These are phyloP conservation scores for Xylaria hypoxylon DNA, from an alignment of 2,329 filamentous ascomycete genomes.

Conservation along the genomic window DNA sequence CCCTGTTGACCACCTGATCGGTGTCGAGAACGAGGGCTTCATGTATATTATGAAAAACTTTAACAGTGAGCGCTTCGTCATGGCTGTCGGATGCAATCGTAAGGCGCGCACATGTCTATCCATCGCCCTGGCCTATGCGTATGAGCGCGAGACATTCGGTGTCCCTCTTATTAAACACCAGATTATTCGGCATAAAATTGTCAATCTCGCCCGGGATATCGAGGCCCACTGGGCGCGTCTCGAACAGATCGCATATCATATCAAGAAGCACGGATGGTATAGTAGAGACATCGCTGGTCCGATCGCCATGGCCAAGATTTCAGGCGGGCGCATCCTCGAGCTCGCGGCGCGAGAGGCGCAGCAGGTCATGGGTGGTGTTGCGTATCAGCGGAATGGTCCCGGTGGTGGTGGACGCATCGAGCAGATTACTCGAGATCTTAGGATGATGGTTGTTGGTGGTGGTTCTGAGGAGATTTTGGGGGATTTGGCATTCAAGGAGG, in stretches of 20 bases:
- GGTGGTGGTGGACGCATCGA: constrained; percentile 60
- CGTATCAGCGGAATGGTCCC: constrained; percentile 58
- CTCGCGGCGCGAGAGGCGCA: constrained; percentile 61
- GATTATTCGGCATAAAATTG: constrained; percentile 67
- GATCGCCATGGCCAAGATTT: constrained; percentile 55
- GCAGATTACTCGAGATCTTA: constrained; percentile 61
- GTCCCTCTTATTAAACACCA: constrained; percentile 65
- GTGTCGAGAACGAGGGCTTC: constrained; percentile 64
- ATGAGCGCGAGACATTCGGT: constrained; percentile 65
- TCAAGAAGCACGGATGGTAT: constrained; percentile 51
- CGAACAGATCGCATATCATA: constrained; percentile 67
- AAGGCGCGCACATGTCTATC: constrained; percentile 66
- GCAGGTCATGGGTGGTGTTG: constrained; percentile 62
- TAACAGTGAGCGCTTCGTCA: constrained; percentile 67
- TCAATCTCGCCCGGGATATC: constrained; percentile 66
- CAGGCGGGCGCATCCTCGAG: constrained; percentile 59
- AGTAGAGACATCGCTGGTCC: constrained; percentile 49
- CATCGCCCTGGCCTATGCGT: constrained; percentile 62
- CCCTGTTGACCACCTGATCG: constrained; percentile 63
- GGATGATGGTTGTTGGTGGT: constrained; percentile 64
- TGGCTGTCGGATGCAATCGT: constrained; percentile 66
- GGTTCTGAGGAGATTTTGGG: constrained; percentile 63
- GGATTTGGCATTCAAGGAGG: constrained; percentile 60
- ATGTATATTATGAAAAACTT: constrained; percentile 57
- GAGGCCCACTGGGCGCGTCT: constrained; percentile 69